These are phyloP conservation scores for Arthrobotrys pseudoclavata DNA, from an alignment of 2,329 filamentous ascomycete genomes.

Conservation along the genomic window DNA sequence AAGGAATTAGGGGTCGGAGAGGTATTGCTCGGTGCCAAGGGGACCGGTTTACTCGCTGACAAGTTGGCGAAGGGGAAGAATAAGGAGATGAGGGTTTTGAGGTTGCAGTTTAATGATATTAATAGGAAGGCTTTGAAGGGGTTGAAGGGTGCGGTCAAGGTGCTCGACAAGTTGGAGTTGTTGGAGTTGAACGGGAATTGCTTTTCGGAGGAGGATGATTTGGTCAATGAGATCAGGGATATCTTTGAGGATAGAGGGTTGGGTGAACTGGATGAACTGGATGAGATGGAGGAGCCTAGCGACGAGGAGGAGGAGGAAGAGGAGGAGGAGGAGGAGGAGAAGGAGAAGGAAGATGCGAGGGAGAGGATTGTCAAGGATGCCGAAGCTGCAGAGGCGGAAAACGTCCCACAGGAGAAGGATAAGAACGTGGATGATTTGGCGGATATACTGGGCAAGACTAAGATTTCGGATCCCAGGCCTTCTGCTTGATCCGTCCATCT, in stretches of 20 bases:
- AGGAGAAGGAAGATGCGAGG: slow-evolving; percentile 75
- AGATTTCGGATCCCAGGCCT: slow-evolving; percentile 54
- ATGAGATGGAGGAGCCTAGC: slow-evolving; percentile 83
- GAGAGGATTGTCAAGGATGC: slow-evolving; percentile 80
- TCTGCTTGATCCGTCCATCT: slow-evolving; percentile 5
- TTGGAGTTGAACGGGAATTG: slow-evolving; percentile 97
- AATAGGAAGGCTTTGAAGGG: slow-evolving; percentile 79
- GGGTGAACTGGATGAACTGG: slow-evolving; percentile 85
- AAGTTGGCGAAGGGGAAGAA: slow-evolving; percentile 83
- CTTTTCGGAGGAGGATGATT: slow-evolving; percentile 85
- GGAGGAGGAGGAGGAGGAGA: slow-evolving; percentile 78
- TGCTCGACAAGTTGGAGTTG: slow-evolving; percentile 81
- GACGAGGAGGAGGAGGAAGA: slow-evolving; percentile 78
- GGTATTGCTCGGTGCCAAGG: slow-evolving; percentile 83
- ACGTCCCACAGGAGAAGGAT: slow-evolving; percentile 75
- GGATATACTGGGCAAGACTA: slow-evolving; percentile 61
- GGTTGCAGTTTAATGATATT: slow-evolving; percentile 95
- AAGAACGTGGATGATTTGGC: slow-evolving; percentile 62
- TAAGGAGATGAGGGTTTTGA: slow-evolving; percentile 81
- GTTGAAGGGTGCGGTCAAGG: slow-evolving; percentile 77
- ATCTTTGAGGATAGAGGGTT: slow-evolving; percentile 76
- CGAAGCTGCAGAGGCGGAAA: slow-evolving; percentile 79
- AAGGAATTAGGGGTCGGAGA: slow-evolving; percentile 90
- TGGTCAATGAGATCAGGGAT: slow-evolving; percentile 84
- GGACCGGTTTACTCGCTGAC: slow-evolving; percentile 78